Percentiles rank a stretch among this genome's conserved stretches.
These are phyloP conservation scores for Darksidea phi DNA, from an alignment of 495 filamentous ascomycete genomes.

Conservation along the genomic window DNA sequence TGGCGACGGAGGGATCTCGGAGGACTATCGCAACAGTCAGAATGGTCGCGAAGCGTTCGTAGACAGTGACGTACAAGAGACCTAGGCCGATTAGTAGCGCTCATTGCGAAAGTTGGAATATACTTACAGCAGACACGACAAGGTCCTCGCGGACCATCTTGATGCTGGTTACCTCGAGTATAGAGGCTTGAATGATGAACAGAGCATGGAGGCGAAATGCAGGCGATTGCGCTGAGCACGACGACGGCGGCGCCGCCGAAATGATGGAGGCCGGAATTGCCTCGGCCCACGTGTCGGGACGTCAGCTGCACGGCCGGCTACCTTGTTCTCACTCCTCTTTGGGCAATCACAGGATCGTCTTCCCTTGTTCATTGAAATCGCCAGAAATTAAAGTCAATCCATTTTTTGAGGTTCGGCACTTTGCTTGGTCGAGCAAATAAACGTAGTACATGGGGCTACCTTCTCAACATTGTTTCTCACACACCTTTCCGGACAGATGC, in stretches of 20 bases:
- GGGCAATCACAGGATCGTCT: no score
- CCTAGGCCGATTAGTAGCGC: constrained; percentile 48
- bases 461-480: no score
- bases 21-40: constrained; percentile 60
- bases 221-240: not conserved
- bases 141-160: constrained; percentile 49
- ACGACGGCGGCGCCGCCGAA: not conserved
- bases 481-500: no score
- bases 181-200: not conserved
- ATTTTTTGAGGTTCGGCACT: no score
- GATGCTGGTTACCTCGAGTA: not conserved
- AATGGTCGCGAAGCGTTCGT: not conserved
- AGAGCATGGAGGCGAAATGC: not conserved
- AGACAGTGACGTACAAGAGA: constrained; percentile 47
- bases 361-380: no score
- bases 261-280: constrained; percentile 19
- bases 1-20: constrained; percentile 86
- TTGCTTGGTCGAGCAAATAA: no score
- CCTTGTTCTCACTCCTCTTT: no score
- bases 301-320: no score
- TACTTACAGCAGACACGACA: constrained; percentile 43
- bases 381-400: no score
- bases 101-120: constrained; percentile 2
- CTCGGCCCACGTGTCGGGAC: constrained; percentile 1
- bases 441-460: no score